These are phyloP conservation scores for Annulohypoxylon nitens DNA, from an alignment of 495 filamentous ascomycete genomes.

Conservation along the genomic window DNA sequence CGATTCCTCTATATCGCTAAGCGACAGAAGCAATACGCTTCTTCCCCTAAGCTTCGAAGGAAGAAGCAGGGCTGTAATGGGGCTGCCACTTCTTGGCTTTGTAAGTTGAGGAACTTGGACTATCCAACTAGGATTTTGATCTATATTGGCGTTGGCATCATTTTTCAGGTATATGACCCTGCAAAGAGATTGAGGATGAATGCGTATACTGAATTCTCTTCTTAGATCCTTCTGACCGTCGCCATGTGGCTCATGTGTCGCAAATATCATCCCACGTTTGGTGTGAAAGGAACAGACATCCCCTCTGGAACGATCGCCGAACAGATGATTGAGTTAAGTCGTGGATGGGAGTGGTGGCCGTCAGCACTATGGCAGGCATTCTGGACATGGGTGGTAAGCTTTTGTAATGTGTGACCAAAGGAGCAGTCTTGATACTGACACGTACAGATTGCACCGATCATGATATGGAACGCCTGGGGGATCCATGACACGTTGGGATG, in stretches of 20 bases:
- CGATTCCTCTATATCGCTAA: slow-evolving; percentile 75
- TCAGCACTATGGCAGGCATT: slow-evolving; percentile 73
- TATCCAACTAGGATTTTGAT: slow-evolving; percentile 61
- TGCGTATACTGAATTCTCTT: slow-evolving; percentile 13
- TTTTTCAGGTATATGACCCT: slow-evolving; percentile 60
- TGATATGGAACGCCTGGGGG: slow-evolving; percentile 57
- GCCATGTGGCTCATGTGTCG: slow-evolving; percentile 74
- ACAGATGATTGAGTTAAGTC: slow-evolving; percentile 56
- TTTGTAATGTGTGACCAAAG: slow-evolving; percentile 49
- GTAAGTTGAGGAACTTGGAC: slow-evolving; percentile 57
- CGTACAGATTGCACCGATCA: slow-evolving; percentile 53
- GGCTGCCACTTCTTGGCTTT: slow-evolving; percentile 45
- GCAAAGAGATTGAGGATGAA: background rate
- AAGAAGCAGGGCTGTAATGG: slow-evolving; percentile 44
- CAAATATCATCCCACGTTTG: slow-evolving; percentile 69
- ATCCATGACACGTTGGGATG: slow-evolving; percentile 77
- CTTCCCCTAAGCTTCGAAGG: slow-evolving; percentile 34
- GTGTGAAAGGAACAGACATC: slow-evolving; percentile 59
- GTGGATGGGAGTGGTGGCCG: slow-evolving; percentile 78
- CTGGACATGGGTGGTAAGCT: slow-evolving; percentile 73
- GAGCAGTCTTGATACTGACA: slow-evolving; percentile 53
- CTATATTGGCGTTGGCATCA: slow-evolving; percentile 65
- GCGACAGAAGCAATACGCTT: slow-evolving; percentile 61
- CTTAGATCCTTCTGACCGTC: slow-evolving; percentile 68
- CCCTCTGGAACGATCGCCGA: slow-evolving; percentile 65